These are phyloP conservation scores for Suillus occidentalis DNA, from an alignment of 768 basidiomycete species.

Conservation along the genomic window DNA sequence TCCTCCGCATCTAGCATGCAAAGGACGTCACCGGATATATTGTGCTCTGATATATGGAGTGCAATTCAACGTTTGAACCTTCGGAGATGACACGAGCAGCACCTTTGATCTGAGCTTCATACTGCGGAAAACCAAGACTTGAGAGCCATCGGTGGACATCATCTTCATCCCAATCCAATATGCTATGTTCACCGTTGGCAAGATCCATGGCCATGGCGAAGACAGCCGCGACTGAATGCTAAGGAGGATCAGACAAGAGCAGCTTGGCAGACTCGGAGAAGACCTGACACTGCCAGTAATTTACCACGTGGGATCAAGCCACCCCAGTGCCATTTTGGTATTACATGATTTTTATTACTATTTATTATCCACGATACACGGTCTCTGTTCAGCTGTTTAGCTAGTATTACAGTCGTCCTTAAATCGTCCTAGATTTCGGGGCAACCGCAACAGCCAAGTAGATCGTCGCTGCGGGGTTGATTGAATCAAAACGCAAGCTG, in stretches of 20 bases:
- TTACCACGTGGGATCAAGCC: conserved; percentile 3
- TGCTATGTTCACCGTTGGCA: conserved; percentile 34
- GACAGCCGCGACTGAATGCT: not conserved
- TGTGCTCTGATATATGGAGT: conserved; percentile 63
- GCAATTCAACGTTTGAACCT: conserved; percentile 6
- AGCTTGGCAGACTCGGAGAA: not conserved
- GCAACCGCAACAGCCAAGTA: not conserved
- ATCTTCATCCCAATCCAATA: conserved; percentile 69
- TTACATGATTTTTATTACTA: not conserved
- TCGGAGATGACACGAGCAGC: conserved; percentile 18
- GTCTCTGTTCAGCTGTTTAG: no score
- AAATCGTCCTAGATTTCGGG: not conserved
- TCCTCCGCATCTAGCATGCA: conserved; percentile 80
- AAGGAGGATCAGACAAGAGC: conserved; percentile 11
- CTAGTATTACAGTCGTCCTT: not conserved
- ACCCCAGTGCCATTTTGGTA: not conserved
- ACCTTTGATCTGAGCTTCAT: conserved; percentile 83
- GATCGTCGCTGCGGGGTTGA: not conserved
- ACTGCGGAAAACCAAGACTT: conserved; percentile 80
- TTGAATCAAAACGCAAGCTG: not conserved
- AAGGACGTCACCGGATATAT: conserved; percentile 88
- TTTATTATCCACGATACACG: not conserved
- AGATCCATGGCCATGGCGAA: conserved; percentile 29
- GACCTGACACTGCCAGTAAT: conserved; percentile 9
- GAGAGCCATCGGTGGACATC: conserved; percentile 82